These are phyloP conservation scores for Pythium dissotocum DNA, from an alignment of 352 stramenopile species.

Conservation along the genomic window DNA sequence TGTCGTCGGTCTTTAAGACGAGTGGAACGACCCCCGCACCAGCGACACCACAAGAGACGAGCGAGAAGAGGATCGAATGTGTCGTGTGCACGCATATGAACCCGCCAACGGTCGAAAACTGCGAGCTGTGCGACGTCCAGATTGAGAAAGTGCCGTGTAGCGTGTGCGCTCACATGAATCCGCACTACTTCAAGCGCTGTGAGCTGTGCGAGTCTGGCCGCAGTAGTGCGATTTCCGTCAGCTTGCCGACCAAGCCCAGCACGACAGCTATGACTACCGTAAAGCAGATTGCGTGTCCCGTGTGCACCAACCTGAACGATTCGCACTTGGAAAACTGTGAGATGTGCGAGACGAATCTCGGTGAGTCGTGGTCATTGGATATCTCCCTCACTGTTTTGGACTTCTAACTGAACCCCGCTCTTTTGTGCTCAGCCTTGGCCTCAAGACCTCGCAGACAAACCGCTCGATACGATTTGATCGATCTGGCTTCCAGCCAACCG, in stretches of 20 bases:
- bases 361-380: background rate
- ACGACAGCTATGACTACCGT: background rate
- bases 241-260: background rate
- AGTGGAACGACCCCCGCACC: background rate
- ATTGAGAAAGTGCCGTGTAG: conserved; percentile 13
- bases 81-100: conserved; percentile 15
- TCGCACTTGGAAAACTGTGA: conserved; percentile 38
- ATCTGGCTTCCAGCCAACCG: conserved; percentile 10
- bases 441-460: background rate
- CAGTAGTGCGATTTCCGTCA: background rate
- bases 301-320: conserved; percentile 65
- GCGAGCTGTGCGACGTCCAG: conserved; percentile 7
- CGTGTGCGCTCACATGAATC: conserved; percentile 22
- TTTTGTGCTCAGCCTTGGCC: background rate
- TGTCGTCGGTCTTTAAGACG: background rate
- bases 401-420: background rate
- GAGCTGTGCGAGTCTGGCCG: conserved; percentile 19
- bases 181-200: conserved; percentile 13
- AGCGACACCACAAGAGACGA: background rate
- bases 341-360: conserved; percentile 48
- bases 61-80: background rate
- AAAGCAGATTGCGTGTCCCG: conserved; percentile 16
- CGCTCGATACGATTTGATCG: conserved; percentile 6
- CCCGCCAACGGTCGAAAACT: background rate
- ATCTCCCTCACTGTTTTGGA: too few species aligned